Evolutionary conservation across 495 filamentous ascomycete species (phyloP), one percentile per base, ranked within the genome.

Genomic region (Neohortaea acidophila): DNA sequence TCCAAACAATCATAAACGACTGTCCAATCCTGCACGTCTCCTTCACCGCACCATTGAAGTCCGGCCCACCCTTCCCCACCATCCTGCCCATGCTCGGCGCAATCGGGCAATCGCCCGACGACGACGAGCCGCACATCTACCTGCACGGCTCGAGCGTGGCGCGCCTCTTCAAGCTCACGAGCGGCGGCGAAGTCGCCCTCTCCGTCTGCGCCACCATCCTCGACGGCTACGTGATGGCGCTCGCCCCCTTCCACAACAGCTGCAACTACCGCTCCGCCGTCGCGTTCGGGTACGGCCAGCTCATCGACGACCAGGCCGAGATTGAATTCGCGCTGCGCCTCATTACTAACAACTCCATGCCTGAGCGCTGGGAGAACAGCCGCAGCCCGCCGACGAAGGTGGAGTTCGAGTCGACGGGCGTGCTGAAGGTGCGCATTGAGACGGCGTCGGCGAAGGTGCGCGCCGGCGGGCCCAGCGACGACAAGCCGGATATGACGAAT

Each of bases 251-350:
- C 59, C 64, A 66, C 15, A 82, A 92, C 63, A 81, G 69, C 54
- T 86, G 81, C 64, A 93, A 93, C 63, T 94, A 89, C 62, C 83
- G 84, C 51, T 82, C 77, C 28, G 84, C 80, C 5, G 59, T 81
- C 12, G 64, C 91, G 19, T 81, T 85, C 52, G 85, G 86, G 4
- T 70, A 74, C 51, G 86, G 81, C 10, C 59, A 49, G 1, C 51
- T 79, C 38, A 52, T 57, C 2, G 39, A 30, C 15, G 45, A 48
- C 21, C 17, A 36, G 18, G 70, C 65, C 5, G 85, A 93, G 56
- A 85, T 87, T 53, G 55, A 81, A 4, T 93, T 70, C 62, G 86
- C 85, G 1, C 81, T 94, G 78, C 59, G 79, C 44, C 58, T 82
- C 17, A 72, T 94, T 46, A 93, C 86, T 4, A 69, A 93, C 53